Evolutionary conservation across 73 alveolate species (phyloP).

Genomic region (Symbiodinium pilosum): DNA sequence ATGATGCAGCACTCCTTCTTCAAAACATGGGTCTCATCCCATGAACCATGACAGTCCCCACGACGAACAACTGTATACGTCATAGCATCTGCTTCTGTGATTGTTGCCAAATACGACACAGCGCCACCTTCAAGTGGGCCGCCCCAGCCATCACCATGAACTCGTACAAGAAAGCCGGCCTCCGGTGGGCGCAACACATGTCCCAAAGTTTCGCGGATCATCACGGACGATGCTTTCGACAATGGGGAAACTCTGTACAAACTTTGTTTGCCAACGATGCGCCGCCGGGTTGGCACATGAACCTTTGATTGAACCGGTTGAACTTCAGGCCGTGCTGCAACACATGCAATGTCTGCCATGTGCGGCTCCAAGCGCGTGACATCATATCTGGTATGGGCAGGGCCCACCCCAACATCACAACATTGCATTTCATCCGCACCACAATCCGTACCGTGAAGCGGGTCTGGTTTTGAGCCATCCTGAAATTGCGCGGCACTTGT

Average conservation of each 20-base stretch:
- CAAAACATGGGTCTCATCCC: slow-evolving; percentile 92
- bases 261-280: neutral
- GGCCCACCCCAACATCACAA: too few relatives aligned
- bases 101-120: slow-evolving; percentile 39
- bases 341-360: neutral
- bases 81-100: slow-evolving; percentile 56
- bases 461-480: neutral
- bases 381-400: too few relatives aligned
- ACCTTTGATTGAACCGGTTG: neutral
- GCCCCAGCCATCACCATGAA: slow-evolving; percentile 86
- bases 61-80: slow-evolving; percentile 68
- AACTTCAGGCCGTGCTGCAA: neutral
- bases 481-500: neutral
- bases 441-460: neutral
- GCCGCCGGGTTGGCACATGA: neutral
- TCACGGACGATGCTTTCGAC: neutral
- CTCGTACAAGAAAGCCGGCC: slow-evolving; percentile 74
- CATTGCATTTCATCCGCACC: too few relatives aligned
- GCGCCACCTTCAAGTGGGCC: neutral
- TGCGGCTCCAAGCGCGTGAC: too few relatives aligned
- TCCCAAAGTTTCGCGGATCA: slow-evolving; percentile 30
- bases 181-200: slow-evolving; percentile 50
- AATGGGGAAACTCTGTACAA: neutral
- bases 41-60: slow-evolving; percentile 35
- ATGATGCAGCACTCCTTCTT: slow-evolving; percentile 28